Conservation (phyloP, 176 grass and related monocot genomes). For the Dendrocalamus sinicus region DNA sequence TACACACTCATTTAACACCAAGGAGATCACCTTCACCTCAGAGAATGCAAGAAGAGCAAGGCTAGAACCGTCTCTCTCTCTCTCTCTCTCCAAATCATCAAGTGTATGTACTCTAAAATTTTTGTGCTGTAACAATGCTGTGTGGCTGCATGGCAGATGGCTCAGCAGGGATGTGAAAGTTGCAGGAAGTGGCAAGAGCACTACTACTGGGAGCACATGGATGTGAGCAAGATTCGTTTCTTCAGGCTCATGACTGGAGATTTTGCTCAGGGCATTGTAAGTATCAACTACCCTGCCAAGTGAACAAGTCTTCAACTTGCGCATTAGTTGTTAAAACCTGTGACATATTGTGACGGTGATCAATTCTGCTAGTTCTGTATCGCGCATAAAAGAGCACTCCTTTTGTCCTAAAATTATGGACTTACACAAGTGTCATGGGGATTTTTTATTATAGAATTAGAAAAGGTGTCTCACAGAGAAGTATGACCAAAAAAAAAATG, state of each 20-base stretch:
- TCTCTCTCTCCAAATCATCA: too few species aligned
- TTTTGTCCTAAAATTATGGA: too few species aligned
- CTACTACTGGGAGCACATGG: conserved; percentile 59
- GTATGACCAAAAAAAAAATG: too few species aligned
- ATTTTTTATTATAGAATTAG: too few species aligned
- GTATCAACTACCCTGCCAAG: neutral
- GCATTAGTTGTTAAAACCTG: neutral
- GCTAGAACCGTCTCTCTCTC: neutral
- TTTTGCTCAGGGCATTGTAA: conserved; percentile 40
- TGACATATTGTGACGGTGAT: neutral
- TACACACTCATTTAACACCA: conserved; percentile 19
- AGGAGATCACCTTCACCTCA: conserved; percentile 21
- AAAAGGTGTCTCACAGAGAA: too few species aligned
- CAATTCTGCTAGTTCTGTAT: too few species aligned
- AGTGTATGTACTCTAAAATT: neutral
- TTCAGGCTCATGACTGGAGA: conserved; percentile 41
- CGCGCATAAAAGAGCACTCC: too few species aligned
- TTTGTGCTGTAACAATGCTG: neutral
- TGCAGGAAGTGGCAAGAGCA: conserved; percentile 55
- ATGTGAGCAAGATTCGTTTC: conserved; percentile 38
- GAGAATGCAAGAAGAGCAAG: conserved; percentile 22
- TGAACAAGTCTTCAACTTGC: neutral
- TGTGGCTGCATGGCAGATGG: conserved; percentile 19
- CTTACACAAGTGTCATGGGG: too few species aligned
- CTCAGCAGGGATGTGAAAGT: conserved; percentile 15